Evolutionary conservation across 2,329 filamentous ascomycete species (phyloP).

Genomic region (Epichloe scottii): DNA sequence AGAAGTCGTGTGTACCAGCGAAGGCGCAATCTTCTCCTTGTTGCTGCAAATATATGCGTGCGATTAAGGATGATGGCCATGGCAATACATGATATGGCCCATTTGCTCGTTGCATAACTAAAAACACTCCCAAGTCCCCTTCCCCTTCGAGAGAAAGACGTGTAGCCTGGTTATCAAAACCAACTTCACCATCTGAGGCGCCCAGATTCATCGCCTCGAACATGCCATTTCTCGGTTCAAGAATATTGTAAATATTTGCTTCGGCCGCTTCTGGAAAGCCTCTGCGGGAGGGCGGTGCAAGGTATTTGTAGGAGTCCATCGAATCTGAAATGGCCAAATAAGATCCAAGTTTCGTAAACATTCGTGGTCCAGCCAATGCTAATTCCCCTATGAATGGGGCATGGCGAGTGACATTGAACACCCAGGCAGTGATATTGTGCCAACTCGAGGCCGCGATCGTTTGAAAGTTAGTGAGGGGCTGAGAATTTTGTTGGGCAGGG

Average conservation of each 20-base stretch:
- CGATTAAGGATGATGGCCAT: constrained; percentile 83
- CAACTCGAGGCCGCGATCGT: constrained; percentile 19
- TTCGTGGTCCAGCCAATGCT: constrained; percentile 55
- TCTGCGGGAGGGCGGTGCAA: constrained; percentile 11
- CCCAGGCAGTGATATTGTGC: constrained; percentile 45
- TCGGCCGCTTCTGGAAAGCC: constrained; percentile 12
- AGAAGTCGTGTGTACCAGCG: constrained; percentile 59
- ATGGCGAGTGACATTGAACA: constrained; percentile 45
- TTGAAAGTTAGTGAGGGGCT: constrained; percentile 11
- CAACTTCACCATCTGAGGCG: background rate
- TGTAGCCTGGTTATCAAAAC: constrained; percentile 18
- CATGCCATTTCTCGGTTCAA: constrained; percentile 13
- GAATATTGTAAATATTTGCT: constrained; percentile 17
- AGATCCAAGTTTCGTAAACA: constrained; percentile 56
- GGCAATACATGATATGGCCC: constrained; percentile 78
- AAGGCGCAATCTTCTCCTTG: constrained; percentile 65
- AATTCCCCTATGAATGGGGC: constrained; percentile 56
- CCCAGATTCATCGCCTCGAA: background rate
- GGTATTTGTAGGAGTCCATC: constrained; percentile 39
- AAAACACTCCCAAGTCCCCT: constrained; percentile 77
- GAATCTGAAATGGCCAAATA: constrained; percentile 48
- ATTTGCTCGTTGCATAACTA: constrained; percentile 80
- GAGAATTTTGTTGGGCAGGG: constrained; percentile 1
- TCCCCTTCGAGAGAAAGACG: constrained; percentile 44
- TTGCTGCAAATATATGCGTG: constrained; percentile 86